Evolutionary conservation across 2,329 filamentous ascomycete genomes (phyloP).

Genomic region (Aspergillus aculeatinus): DNA sequence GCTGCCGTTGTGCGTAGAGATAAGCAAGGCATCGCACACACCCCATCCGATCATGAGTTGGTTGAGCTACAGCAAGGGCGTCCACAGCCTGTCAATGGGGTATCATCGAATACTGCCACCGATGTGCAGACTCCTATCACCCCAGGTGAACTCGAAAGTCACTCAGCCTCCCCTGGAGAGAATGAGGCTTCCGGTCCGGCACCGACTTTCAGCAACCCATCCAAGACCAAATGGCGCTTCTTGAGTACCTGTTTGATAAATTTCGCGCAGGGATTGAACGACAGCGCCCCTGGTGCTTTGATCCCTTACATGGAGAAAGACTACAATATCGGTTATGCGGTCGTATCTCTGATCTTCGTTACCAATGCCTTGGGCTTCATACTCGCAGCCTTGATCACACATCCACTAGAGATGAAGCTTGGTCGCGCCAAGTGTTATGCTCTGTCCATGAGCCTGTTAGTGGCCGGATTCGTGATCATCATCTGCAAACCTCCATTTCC

Average conservation of each 20-base stretch:
- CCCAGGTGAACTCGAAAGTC: slow-evolving; percentile 29
- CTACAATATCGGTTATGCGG: slow-evolving; percentile 72
- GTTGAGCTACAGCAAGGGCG: slow-evolving; percentile 17
- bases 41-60: slow-evolving; percentile 24
- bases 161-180: slow-evolving; percentile 10
- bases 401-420: slow-evolving; percentile 60
- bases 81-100: background rate
- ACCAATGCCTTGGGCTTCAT: slow-evolving; percentile 77
- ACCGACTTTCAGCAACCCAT: slow-evolving; percentile 12
- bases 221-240: slow-evolving; percentile 67
- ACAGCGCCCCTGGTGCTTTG: slow-evolving; percentile 72
- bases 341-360: slow-evolving; percentile 80
- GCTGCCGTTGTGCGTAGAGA: slow-evolving; percentile 34
- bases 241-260: slow-evolving; percentile 64
- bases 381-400: slow-evolving; percentile 67
- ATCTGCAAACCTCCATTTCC: slow-evolving; percentile 69
- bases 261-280: slow-evolving; percentile 70
- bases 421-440: slow-evolving; percentile 66
- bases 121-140: slow-evolving; percentile 16
- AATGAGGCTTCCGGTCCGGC: slow-evolving; percentile 29
- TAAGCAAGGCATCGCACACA: slow-evolving; percentile 22
- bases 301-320: slow-evolving; percentile 78
- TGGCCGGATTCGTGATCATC: slow-evolving; percentile 64
- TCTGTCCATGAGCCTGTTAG: slow-evolving; percentile 57
- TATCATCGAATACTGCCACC: background rate